These are phyloP conservation scores for Lepidium sativum DNA, from an alignment of 345 rosid genomes.

Conservation along the genomic window DNA sequence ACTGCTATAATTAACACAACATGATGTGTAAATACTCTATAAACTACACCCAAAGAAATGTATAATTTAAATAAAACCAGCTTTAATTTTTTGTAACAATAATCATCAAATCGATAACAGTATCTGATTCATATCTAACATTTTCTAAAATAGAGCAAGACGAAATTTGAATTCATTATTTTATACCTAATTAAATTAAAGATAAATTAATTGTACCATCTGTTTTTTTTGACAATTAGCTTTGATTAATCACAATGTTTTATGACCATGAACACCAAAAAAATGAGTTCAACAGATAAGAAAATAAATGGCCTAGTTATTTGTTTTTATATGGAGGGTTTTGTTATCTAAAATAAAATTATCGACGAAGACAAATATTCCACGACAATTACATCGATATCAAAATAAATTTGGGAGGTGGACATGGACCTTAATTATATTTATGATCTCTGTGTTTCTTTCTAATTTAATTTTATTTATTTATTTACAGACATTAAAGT, in stretches of 20 bases:
- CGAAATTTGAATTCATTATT: too few relatives aligned
- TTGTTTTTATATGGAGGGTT: background rate
- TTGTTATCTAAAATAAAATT: background rate
- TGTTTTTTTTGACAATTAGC: too few relatives aligned
- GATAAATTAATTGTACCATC: too few relatives aligned
- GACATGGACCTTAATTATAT: conserved; percentile 10
- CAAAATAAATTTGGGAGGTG: conserved; percentile 10
- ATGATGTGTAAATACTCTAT: background rate
- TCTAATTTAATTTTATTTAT: background rate
- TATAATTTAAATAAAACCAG: too few relatives aligned
- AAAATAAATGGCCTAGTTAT: background rate
- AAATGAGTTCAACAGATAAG: background rate
- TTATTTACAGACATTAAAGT: background rate
- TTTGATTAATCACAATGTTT: too few relatives aligned
- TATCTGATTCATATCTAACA: too few relatives aligned
- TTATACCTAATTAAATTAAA: too few relatives aligned
- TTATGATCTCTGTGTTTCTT: background rate
- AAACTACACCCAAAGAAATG: background rate
- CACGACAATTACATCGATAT: conserved; percentile 19
- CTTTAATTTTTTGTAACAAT: too few relatives aligned
- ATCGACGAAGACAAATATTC: conserved; percentile 10
- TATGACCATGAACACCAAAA: background rate
- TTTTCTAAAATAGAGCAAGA: too few relatives aligned
- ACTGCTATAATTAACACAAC: background rate
- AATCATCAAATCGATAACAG: too few relatives aligned